Evolutionary conservation across 1,284 basidiomycete genomes (phyloP).

Genomic region (Melanopsichium pennsylvanicum): DNA sequence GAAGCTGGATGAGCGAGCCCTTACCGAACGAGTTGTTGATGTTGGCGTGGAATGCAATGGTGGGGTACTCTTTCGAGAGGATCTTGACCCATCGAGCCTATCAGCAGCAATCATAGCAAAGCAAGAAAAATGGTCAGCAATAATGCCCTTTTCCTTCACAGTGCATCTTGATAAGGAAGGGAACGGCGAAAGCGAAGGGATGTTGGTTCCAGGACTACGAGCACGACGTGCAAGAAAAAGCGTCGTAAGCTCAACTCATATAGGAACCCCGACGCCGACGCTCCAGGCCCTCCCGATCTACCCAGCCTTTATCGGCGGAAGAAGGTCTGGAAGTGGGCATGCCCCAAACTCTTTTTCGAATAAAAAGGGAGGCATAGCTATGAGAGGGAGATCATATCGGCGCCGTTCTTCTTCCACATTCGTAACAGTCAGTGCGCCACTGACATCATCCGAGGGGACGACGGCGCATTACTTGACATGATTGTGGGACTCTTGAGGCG

Average conservation of each 20-base stretch:
- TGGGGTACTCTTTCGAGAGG: slow-evolving; percentile 90
- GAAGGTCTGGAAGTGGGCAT: slow-evolving; percentile 60
- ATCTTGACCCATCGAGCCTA: slow-evolving; percentile 97
- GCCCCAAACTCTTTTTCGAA: slow-evolving; percentile 57
- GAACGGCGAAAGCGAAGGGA: slow-evolving; percentile 3
- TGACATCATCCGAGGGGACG: slow-evolving; percentile 28
- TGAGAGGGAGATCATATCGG: slow-evolving; percentile 67
- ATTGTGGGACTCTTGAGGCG: slow-evolving; percentile 54
- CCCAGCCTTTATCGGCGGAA: slow-evolving; percentile 65
- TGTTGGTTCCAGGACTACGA: slow-evolving; percentile 63
- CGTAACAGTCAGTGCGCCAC: slow-evolving; percentile 70
- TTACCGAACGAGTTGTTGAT: slow-evolving; percentile 99
- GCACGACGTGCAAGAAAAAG: slow-evolving; percentile 38
- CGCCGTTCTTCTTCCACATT: slow-evolving; percentile 72
- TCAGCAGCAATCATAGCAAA: slow-evolving; percentile 6
- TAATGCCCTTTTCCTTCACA: neutral
- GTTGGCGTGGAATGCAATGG: slow-evolving; percentile 97
- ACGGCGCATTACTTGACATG: slow-evolving; percentile 64
- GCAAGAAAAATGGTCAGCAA: slow-evolving; percentile 15
- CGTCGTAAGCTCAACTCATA: slow-evolving; percentile 61
- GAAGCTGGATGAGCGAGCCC: slow-evolving; percentile 93
- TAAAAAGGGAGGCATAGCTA: slow-evolving; percentile 65
- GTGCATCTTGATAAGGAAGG: neutral
- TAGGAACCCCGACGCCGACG: slow-evolving; percentile 53
- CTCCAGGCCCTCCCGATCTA: slow-evolving; percentile 54